Conservation (phyloP, 1,284 basidiomycete genomes). For the Cystobasidium sp. region DNA sequence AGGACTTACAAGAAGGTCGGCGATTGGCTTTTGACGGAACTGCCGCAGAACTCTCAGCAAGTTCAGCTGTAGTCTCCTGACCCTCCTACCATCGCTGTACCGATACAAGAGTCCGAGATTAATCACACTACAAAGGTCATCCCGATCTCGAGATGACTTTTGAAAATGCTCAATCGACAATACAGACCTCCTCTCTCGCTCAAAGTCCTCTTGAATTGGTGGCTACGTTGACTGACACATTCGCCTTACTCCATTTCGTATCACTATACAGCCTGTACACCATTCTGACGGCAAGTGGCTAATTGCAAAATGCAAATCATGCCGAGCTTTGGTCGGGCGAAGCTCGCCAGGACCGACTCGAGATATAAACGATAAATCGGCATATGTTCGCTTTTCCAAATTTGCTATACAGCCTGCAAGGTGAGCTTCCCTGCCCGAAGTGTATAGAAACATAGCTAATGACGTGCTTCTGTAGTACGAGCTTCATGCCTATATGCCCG, state of each 20-base stretch:
- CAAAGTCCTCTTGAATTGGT: conserved; percentile 15
- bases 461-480: not conserved
- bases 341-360: conserved; percentile 43
- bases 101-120: conserved; percentile 53
- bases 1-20: conserved; percentile 81
- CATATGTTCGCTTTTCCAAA: conserved; percentile 49
- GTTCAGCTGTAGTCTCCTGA: conserved; percentile 51
- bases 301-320: conserved; percentile 59
- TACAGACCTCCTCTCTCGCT: conserved; percentile 16
- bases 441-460: not conserved
- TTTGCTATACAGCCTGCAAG: conserved; percentile 47
- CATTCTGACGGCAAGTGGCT: conserved; percentile 27
- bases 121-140: not conserved
- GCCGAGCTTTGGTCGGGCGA: conserved; percentile 48
- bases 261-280: conserved; percentile 16
- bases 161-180: conserved; percentile 18
- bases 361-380: not conserved
- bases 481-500: conserved; percentile 37
- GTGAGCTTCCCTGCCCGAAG: not conserved
- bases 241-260: not conserved
- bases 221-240: conserved; percentile 35
- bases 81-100: conserved; percentile 47
- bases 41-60: conserved; percentile 54
- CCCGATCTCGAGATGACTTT: not conserved
- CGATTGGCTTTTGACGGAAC: conserved; percentile 35